Evolutionary conservation across 2,329 filamentous ascomycete species (phyloP), one percentile per base, ranked within the genome.

Genomic region (Stagonosporopsis cucurbitacearum): DNA sequence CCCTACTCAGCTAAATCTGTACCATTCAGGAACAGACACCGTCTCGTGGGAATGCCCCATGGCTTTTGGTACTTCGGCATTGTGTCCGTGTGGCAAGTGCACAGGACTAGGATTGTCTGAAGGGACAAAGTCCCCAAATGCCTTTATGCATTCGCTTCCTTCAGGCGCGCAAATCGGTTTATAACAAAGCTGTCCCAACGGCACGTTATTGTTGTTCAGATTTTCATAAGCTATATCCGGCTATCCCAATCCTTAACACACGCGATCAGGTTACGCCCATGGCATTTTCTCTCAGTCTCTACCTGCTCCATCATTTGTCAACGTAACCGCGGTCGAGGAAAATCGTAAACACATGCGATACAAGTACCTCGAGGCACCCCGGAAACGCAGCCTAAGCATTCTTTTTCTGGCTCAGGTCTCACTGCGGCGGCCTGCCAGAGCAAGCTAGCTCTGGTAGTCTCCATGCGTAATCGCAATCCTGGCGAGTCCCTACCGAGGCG

Each of bases 391-490:
- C 70, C 71, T 67, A 70, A 62, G 66, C 62, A 68, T 69, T 67
- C 70, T 69, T 72, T 75, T 72, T 74, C 70, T 72, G 74, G 74
- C 72, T 72, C 75, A 73, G 74, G 74, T 76, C 75, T 76, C 66
- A 76, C 70, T 67, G 70, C 71, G 74, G 77, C 75, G 70, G 75
- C 74, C 76, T 80, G 77, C 77, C 76, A 78, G 78, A 79, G 78
- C 77, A 73, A 75, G 71, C 66, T 75, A 75, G 77, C 78, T 79
- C 78, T 79, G 77, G 79, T 78, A 80, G 78, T 77, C 77, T 79
- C 75, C 73, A 79, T 79, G 77, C 77, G 76, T 75, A 77, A 72
- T 78, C 71, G 78, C 78, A 79, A 80, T 72, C 72, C 78, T 81
- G 78, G 79, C 79, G 77, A 77, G 78, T 72, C 67, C 72, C 70